A percentile compares a stretch with the other conserved stretches of the same genome.
phyloP scores from a whole-genome alignment of 1,284 basidiomycete species.

The Cutaneotrichosporon cutaneum region DNA sequence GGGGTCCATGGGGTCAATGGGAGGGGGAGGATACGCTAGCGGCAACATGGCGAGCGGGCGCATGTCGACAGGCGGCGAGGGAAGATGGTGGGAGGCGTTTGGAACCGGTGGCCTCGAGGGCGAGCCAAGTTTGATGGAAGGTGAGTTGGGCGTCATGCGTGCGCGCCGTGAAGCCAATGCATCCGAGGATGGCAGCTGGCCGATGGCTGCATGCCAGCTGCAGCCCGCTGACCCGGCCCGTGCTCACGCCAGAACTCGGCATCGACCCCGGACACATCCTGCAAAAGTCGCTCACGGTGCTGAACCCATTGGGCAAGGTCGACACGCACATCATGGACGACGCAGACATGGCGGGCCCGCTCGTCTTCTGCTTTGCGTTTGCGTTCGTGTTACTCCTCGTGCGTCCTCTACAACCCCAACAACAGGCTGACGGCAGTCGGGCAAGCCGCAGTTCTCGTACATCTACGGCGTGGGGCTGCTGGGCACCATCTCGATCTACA shows the following conservation, averaged over 20 bases:
- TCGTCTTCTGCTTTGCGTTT: constrained; percentile 90
- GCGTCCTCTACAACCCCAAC: constrained; percentile 50
- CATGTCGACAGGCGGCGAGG: constrained; percentile 64
- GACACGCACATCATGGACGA: constrained; percentile 99
- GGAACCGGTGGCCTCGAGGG: constrained; percentile 94
- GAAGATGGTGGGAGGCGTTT: constrained; percentile 91
- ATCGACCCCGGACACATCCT: constrained; percentile 97
- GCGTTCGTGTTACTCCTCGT: constrained; percentile 87
- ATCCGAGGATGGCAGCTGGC: no score
- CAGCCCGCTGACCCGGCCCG: constrained; percentile 3
- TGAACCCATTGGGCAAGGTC: constrained; percentile 84
- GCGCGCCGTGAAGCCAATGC: not conserved
- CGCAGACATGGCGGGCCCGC: constrained; percentile 93
- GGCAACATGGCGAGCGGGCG: constrained; percentile 40
- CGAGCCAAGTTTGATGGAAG: constrained; percentile 87
- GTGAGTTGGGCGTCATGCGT: constrained; percentile 55
- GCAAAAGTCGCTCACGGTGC: constrained; percentile 88
- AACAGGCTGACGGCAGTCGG: constrained; percentile 63
- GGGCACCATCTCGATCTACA: constrained; percentile 91
- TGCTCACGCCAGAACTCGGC: constrained; percentile 72
- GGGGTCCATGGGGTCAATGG: constrained; percentile 22
- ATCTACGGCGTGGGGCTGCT: constrained; percentile 97
- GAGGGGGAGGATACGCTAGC: constrained; percentile 32
- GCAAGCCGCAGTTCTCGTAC: constrained; percentile 98
- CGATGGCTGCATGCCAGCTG: no score